Conservation (phyloP, 164 flowering plant genomes). For the Vitis labrusca region DNA sequence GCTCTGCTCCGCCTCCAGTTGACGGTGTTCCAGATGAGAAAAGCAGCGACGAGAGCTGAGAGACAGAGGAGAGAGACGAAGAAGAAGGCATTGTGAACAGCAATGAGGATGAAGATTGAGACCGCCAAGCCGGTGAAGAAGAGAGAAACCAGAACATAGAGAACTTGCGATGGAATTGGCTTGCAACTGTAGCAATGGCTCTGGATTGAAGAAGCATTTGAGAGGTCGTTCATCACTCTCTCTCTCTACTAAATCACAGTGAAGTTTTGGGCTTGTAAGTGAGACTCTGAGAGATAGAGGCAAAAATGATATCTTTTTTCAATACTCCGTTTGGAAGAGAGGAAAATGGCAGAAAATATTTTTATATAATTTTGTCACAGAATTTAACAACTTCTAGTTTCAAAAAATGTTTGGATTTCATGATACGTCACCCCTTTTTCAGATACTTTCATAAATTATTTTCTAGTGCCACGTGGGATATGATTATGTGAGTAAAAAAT, state of each 20-base stretch:
- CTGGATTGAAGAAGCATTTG: slow-evolving; percentile 20
- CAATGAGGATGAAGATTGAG: slow-evolving; percentile 51
- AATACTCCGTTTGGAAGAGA: no score
- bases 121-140: slow-evolving; percentile 35
- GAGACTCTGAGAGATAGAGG: no score
- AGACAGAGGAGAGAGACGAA: slow-evolving; percentile 37
- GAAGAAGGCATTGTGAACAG: slow-evolving; percentile 52
- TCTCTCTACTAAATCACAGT: background rate
- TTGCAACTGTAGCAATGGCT: slow-evolving; percentile 22
- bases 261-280: no score
- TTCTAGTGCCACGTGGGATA: no score
- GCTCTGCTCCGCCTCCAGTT: slow-evolving; percentile 22
- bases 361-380: no score
- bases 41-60: slow-evolving; percentile 35
- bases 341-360: no score
- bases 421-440: no score
- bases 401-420: no score
- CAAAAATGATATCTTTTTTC: no score
- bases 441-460: no score
- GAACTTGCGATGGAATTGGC: slow-evolving; percentile 36
- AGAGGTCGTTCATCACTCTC: slow-evolving; percentile 51
- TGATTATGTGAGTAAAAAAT: no score
- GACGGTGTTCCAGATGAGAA: slow-evolving; percentile 45
- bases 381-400: no score
- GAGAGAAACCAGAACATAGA: slow-evolving; percentile 35